Conservation (phyloP, 805 yeast species). For the Komagataella populi region DNA sequence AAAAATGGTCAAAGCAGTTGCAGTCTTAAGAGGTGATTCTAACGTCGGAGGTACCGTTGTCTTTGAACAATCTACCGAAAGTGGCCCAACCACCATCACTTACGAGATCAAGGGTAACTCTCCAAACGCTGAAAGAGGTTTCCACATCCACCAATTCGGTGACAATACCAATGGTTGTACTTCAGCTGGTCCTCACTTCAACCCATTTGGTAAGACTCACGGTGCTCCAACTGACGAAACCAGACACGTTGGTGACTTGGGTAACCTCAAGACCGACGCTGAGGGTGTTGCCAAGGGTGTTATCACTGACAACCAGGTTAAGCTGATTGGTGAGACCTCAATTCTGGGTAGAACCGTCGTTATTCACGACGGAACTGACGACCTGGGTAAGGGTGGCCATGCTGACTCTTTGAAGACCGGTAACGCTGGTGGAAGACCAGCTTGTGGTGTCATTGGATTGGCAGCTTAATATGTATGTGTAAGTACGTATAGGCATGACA, state of each 20-base stretch:
- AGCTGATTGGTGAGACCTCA: slow-evolving; percentile 77
- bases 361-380: slow-evolving; percentile 86
- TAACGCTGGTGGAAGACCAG: slow-evolving; percentile 96
- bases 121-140: slow-evolving; percentile 83
- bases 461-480: slow-evolving; percentile 22
- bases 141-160: slow-evolving; percentile 97
- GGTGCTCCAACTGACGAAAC: slow-evolving; percentile 80
- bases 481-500: background rate
- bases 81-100: slow-evolving; percentile 71
- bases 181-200: slow-evolving; percentile 95
- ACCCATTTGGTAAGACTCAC: slow-evolving; percentile 80
- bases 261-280: slow-evolving; percentile 83
- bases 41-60: slow-evolving; percentile 77
- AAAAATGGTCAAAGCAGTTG: slow-evolving; percentile 33
- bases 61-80: slow-evolving; percentile 73
- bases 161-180: slow-evolving; percentile 99
- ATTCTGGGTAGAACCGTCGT: slow-evolving; percentile 93
- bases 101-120: slow-evolving; percentile 88
- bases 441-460: slow-evolving; percentile 95
- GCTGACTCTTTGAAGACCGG: slow-evolving; percentile 90
- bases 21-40: slow-evolving; percentile 93
- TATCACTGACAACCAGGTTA: slow-evolving; percentile 62
- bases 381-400: slow-evolving; percentile 88
- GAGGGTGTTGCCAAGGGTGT: slow-evolving; percentile 87
- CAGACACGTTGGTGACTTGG: slow-evolving; percentile 94